A percentile compares a stretch with the other conserved stretches of the same genome.
phyloP scores from a whole-genome alignment of 139 green algal species.

The Chloropicon primus region DNA sequence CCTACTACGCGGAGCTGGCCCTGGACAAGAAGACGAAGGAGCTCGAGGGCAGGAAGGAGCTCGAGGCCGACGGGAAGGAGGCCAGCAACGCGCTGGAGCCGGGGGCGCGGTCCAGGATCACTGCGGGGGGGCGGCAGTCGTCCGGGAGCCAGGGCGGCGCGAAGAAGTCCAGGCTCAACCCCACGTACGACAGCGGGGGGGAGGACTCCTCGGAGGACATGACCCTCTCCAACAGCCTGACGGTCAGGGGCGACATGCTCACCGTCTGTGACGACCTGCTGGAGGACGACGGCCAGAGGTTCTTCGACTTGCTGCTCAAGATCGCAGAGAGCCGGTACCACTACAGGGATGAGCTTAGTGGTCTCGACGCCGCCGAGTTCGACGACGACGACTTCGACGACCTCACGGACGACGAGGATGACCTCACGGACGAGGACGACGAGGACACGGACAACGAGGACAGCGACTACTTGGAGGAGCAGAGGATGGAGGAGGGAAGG shows the following conservation, averaged over 20 bases:
- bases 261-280: slow-evolving; percentile 5
- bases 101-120: no score
- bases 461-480: slow-evolving; percentile 7
- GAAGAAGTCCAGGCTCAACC: background rate
- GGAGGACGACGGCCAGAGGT: slow-evolving; percentile 2
- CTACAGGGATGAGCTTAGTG: background rate
- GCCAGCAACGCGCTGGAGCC: no score
- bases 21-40: background rate
- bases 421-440: slow-evolving; percentile 6
- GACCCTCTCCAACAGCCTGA: background rate
- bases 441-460: slow-evolving; percentile 3
- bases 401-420: background rate
- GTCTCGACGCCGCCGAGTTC: background rate
- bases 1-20: slow-evolving; percentile 7
- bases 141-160: background rate
- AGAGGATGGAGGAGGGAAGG: slow-evolving; percentile 10
- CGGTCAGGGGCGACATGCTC: background rate
- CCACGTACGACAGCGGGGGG: background rate
- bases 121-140: no score
- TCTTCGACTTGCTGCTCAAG: slow-evolving; percentile 7
- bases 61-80: background rate
- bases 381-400: background rate
- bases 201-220: background rate
- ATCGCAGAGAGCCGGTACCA: slow-evolving; percentile 2
- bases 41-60: background rate